Base-by-base conservation (phyloP, 148 eudicot genomes). In the Linanthus parryae region DNA sequence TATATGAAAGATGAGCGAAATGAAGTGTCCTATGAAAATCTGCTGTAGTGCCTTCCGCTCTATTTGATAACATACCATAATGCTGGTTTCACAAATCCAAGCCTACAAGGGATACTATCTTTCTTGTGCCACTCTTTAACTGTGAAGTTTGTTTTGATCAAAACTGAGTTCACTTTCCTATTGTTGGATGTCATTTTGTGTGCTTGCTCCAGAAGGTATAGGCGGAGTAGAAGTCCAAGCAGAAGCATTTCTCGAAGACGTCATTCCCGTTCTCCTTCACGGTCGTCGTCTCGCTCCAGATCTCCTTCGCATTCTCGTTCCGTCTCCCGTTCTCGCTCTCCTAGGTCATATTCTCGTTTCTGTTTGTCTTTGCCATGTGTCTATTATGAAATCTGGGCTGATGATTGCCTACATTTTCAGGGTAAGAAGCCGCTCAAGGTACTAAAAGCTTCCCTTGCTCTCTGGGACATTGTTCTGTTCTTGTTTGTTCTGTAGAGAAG, bases 151-250 rank as follows among this genome's bases (percentile, higher is more conserved):
- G 5, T 39, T 29, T 35, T 30, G 4, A 29, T 42, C 31, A 3
- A 56, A 19, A 20, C 47, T 40, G 11, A 42, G 26, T 29, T 1
- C 20, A 23, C 8, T 33, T 44, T 30, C 15, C 22, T 42, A 5
- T 22, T 8, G n/a, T 6, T 13, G 40, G 61, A 15, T 34, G 33
- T 31, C n/a, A 44, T 14, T 34, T 5, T 16, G n/a, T 27, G 4
- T 42, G 60, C 14, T 67, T 56, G 48, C 54, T 76, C 62, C 68
- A 91, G 98, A 64, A 76, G 96, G 62, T 52, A 66, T 65, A 69
- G 85, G 58, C 79, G 59, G 45, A 88, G 98, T 64, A 70, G 88
- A 62, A 92, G 99, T 63, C 94, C 80, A 58, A 78, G 85, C 53
- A 77, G 89, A 57, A 81, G 71, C 30, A 76, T 85, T 77, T 84